These are phyloP conservation scores for Diutina siamensis DNA, from an alignment of 1,139 yeast species.

Conservation along the genomic window DNA sequence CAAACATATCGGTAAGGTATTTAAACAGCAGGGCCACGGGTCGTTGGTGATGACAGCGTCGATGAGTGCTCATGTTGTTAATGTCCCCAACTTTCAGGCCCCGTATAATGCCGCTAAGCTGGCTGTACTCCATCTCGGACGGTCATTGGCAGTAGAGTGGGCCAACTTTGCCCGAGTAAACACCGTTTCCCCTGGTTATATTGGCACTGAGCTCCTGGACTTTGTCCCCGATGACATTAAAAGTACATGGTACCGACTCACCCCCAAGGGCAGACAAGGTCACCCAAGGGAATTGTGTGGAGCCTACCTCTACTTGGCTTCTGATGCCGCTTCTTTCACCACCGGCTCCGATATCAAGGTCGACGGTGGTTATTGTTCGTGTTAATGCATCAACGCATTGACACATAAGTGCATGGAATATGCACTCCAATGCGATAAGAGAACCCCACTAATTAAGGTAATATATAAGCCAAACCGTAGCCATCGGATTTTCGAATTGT, in stretches of 20 bases:
- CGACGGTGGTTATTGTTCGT: slow-evolving; percentile 33
- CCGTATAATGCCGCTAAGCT: slow-evolving; percentile 42
- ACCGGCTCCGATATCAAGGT: slow-evolving; percentile 37
- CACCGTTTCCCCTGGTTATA: slow-evolving; percentile 23
- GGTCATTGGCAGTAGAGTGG: slow-evolving; percentile 23
- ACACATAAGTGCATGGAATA: background rate
- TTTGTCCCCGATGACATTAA: slow-evolving; percentile 18
- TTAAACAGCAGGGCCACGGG: slow-evolving; percentile 31
- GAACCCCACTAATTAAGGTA: too few species aligned
- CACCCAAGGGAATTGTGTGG: slow-evolving; percentile 16
- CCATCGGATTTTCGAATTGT: too few species aligned
- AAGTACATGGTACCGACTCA: slow-evolving; percentile 14
- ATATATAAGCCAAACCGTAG: too few species aligned
- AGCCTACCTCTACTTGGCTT: slow-evolving; percentile 17
- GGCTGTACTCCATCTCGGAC: slow-evolving; percentile 21
- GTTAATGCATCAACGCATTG: background rate
- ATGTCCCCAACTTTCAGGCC: slow-evolving; percentile 54
- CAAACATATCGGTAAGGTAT: slow-evolving; percentile 28
- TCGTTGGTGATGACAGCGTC: slow-evolving; percentile 52
- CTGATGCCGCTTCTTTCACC: slow-evolving; percentile 20
- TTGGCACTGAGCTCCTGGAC: slow-evolving; percentile 16
- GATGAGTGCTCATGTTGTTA: slow-evolving; percentile 56
- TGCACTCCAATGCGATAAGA: background rate
- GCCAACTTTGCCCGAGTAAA: slow-evolving; percentile 23
- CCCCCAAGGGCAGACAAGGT: slow-evolving; percentile 16